Conservation (phyloP, 768 basidiomycete genomes). For the Mrakia hoshinonis region DNA sequence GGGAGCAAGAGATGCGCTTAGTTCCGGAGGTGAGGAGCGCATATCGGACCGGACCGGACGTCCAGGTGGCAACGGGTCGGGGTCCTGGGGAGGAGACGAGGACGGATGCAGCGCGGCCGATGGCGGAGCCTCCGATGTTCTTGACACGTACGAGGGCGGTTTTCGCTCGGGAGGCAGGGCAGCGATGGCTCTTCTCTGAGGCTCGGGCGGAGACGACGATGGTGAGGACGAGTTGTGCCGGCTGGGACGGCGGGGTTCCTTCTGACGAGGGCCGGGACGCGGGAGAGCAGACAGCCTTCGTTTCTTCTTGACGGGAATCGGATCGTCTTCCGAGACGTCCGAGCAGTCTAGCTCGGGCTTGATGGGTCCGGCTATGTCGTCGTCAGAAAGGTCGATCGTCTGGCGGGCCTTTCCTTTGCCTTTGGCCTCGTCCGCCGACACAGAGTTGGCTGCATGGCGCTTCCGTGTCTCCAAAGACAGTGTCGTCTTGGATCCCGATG, state of each 20-base stretch:
- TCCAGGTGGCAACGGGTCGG: background rate
- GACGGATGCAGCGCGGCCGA: background rate
- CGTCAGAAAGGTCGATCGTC: background rate
- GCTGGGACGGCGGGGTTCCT: background rate
- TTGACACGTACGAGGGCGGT: background rate
- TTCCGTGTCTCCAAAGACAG: background rate
- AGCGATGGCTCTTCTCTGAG: background rate
- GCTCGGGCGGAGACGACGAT: background rate
- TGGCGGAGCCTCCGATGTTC: background rate
- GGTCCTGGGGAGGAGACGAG: background rate
- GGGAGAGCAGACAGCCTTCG: background rate
- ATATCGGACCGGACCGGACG: background rate
- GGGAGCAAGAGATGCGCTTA: background rate
- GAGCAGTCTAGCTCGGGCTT: background rate
- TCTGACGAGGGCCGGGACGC: background rate
- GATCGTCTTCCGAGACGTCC: background rate
- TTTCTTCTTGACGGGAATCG: background rate
- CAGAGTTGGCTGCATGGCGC: background rate
- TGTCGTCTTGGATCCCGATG: background rate
- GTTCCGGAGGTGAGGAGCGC: background rate
- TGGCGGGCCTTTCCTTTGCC: background rate
- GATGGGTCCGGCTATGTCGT: background rate
- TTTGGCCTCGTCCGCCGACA: background rate
- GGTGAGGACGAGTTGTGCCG: background rate
- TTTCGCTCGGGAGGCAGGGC: constrained; percentile 5